These are phyloP conservation scores for Sisymbrium altissimum DNA, from an alignment of 345 rosid genomes.

Conservation along the genomic window DNA sequence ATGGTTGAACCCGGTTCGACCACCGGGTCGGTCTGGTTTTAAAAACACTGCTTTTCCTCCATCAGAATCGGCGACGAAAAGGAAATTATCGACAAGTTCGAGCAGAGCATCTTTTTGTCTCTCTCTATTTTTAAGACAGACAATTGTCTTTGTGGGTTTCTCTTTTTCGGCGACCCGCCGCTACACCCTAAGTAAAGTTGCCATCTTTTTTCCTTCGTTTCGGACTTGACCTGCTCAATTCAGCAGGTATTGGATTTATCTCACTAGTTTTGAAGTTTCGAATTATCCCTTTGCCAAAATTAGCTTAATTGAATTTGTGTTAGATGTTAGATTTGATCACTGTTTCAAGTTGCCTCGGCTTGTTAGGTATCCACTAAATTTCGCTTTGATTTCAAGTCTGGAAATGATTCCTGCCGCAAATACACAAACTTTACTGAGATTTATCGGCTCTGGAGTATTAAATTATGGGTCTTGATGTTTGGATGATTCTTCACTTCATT, in stretches of 20 bases:
- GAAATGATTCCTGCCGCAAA: not conserved
- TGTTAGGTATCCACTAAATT: constrained; percentile 6
- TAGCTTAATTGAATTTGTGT: constrained; percentile 13
- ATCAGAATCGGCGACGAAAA: constrained; percentile 27
- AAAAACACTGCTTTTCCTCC: no score
- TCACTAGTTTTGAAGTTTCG: constrained; percentile 7
- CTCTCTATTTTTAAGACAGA: not conserved
- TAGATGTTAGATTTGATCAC: constrained; percentile 17
- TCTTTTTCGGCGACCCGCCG: constrained; percentile 21
- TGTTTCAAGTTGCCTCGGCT: constrained; percentile 9
- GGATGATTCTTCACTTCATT: not conserved
- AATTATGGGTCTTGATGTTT: constrained; percentile 7
- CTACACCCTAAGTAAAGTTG: constrained; percentile 32
- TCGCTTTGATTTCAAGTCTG: constrained; percentile 7
- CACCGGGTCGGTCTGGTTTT: no score
- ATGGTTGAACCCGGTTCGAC: no score
- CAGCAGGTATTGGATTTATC: constrained; percentile 28
- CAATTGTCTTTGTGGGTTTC: constrained; percentile 21
- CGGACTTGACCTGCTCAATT: constrained; percentile 17
- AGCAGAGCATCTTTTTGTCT: constrained; percentile 15
- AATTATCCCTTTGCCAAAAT: constrained; percentile 16
- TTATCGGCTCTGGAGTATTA: not conserved
- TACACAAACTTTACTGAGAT: not conserved
- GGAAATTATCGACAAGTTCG: constrained; percentile 7
- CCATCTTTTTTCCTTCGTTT: constrained; percentile 9